Percentiles rank a stretch among this genome's conserved stretches.
Conservation (phyloP, 2,329 filamentous ascomycete species). For the Venturia pyrina region DNA sequence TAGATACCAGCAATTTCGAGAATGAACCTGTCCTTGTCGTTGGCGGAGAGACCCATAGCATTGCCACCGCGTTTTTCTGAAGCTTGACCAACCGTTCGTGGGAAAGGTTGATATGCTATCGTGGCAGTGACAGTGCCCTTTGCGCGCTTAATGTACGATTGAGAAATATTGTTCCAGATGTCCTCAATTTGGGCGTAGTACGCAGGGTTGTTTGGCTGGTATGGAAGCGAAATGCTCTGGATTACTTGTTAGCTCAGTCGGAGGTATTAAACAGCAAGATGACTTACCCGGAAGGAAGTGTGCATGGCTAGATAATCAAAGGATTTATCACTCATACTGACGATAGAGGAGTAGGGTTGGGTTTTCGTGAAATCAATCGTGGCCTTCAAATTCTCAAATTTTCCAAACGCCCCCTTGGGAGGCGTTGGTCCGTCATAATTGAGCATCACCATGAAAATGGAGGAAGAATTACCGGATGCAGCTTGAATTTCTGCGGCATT, state of each 20-base stretch:
- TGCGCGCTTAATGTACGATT: slow-evolving; percentile 18
- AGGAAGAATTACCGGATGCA: slow-evolving; percentile 26
- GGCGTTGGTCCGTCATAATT: slow-evolving; percentile 26
- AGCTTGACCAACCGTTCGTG: slow-evolving; percentile 17
- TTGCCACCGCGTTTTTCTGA: slow-evolving; percentile 8
- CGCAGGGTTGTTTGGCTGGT: slow-evolving; percentile 20
- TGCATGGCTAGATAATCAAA: slow-evolving; percentile 14
- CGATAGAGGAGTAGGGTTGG: slow-evolving; percentile 38
- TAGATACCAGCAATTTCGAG: slow-evolving; percentile 17
- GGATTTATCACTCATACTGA: slow-evolving; percentile 33
- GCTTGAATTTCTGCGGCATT: slow-evolving; percentile 18
- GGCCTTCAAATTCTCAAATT: slow-evolving; percentile 23
- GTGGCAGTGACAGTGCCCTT: slow-evolving; percentile 20
- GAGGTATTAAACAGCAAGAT: slow-evolving; percentile 21
- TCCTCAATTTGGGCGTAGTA: slow-evolving; percentile 27
- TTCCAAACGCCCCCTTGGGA: slow-evolving; percentile 23
- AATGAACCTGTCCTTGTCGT: slow-evolving; percentile 17
- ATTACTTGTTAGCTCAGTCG: slow-evolving; percentile 25
- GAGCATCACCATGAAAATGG: slow-evolving; percentile 21
- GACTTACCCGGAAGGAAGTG: slow-evolving; percentile 23
- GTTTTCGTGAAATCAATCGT: slow-evolving; percentile 24
- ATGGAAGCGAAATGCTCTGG: slow-evolving; percentile 19
- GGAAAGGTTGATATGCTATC: slow-evolving; percentile 26
- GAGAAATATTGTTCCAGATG: slow-evolving; percentile 20
- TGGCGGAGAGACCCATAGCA: slow-evolving; percentile 9